phyloP scores from a whole-genome alignment of 495 filamentous ascomycete species.

The Tuber borchii region DNA sequence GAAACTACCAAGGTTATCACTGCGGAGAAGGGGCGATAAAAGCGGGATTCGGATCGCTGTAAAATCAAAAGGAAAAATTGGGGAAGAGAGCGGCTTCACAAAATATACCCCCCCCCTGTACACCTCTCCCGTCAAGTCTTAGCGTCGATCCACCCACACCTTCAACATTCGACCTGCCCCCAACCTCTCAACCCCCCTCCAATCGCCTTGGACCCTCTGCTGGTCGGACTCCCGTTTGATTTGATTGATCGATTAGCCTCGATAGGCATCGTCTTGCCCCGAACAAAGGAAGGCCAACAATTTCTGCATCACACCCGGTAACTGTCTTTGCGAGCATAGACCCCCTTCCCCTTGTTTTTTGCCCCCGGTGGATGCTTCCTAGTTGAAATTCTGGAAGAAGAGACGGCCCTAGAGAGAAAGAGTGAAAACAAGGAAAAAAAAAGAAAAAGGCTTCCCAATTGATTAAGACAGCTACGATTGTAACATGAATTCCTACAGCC shows the following conservation, averaged over 20 bases:
- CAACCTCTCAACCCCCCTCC: not conserved
- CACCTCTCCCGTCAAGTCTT: not conserved
- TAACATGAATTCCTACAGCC: slow-evolving; percentile 22
- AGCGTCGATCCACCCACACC: not conserved
- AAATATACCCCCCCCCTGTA: not conserved
- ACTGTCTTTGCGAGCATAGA: slow-evolving; percentile 2
- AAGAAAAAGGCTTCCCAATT: not conserved
- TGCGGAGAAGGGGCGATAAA: not conserved
- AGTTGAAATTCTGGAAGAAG: not conserved
- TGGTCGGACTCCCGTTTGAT: slow-evolving; percentile 2
- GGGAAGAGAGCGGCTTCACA: not conserved
- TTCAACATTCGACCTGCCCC: not conserved
- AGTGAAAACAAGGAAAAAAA: not conserved
- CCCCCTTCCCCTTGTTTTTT: not conserved
- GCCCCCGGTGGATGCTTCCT: not conserved
- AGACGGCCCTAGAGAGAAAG: not conserved
- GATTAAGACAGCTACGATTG: not conserved
- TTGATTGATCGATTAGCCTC: not conserved
- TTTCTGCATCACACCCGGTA: not conserved
- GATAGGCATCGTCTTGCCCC: not conserved
- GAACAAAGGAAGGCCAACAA: not conserved
- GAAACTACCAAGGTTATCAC: not conserved
- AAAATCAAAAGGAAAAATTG: not conserved
- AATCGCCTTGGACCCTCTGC: slow-evolving; percentile 2
- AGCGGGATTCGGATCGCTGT: not conserved